Base-by-base conservation (phyloP, 2,329 filamentous ascomycete species). In the Aspergillus viridinutans region DNA sequence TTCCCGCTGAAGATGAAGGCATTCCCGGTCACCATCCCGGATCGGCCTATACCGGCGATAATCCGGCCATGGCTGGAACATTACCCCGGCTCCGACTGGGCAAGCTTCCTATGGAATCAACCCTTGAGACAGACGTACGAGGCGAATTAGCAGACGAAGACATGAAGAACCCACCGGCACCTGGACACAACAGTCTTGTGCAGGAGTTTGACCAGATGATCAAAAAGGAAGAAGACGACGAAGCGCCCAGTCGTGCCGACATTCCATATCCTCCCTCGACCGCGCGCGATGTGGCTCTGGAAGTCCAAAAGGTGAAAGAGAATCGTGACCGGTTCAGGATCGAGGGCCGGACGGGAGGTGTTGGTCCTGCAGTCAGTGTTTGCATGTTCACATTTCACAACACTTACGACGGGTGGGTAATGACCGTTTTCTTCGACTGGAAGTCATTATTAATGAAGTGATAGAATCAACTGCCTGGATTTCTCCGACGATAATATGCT, bases 361-460 rank as follows among this genome's bases (percentile, higher is more conserved):
- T 92, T 52, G 91, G 92, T 14, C 85, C 91, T 54, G 87, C 87
- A 26, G 82, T 97, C 58, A 96, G 92, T 67, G 88, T 95, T 25
- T 94, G 90, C 79, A 97, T 97, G 90, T 97, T 95, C 72, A 99
- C 94, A 0, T 96, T 97, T 69, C 94, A 99, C 79, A 99, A 99
- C 74, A 96, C 90, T 0, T 87, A 92, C 61, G 92, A 96, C 74
- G 89, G 86, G 90, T 92, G 77, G 79, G 85, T 61, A 38, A 20
- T 29, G 10, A 47, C 59, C 58, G 53, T 55, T 55, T 9, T 7
- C 21, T 12, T 48, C 9, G 9, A 45, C 12, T 25, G 3, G 4
- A 20, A 4, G 12, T 6, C 7, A 2, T 52, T 58, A 51, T 66
- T 74, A 58, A 73, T 59, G 51, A 38, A 35, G 54, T 10, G 47